Evolutionary conservation across 768 basidiomycete genomes (phyloP), one percentile per base, ranked within the genome.

Genomic region (Pleurotus citrinopileatus): DNA sequence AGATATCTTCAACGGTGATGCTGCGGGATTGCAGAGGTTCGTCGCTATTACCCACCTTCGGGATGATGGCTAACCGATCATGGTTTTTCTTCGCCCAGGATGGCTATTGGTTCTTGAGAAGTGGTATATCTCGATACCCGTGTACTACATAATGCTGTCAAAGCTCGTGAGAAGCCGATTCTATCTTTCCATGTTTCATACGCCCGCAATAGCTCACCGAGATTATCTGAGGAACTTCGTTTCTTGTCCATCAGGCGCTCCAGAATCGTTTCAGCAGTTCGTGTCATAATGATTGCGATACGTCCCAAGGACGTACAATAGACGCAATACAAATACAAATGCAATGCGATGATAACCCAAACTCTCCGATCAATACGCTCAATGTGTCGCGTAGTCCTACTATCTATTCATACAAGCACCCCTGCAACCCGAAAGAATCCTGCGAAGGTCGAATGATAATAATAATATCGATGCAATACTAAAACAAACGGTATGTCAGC

Each of bases 1-100:
- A 45, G 76, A 84, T 59, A 56, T 68, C 51, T 85, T 82, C 70
- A 81, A 83, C 37, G 84, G 83, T 15, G 74, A 78, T 55, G 54
- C 67, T 38, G 65, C 74, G 48, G 73, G 75, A 7, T 63, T 82
- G 51, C 57, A 70, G 51, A 60, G 63, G 78, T 79, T 40, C 52
- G 27, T 22, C 17, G 17, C 3, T 8, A 2, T 25, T 23, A 12
- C 26, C 17, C 42, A 15, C 25, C 25, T 44, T 23, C 13, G 7
- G 25, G 19, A 17, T 17, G 22, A 13, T 13, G 19, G 42, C 42
- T 44, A 20, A n/a, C n/a, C n/a, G n/a, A n/a, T n/a, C n/a, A n/a
- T n/a, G n/a, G n/a, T n/a, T n/a, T n/a, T n/a, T n/a, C n/a, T n/a
- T n/a, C n/a, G n/a, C n/a, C n/a, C n/a, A n/a, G n/a, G n/a, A n/a